Evolutionary conservation across 2,329 filamentous ascomycete genomes (phyloP), one percentile per base, ranked within the genome.

Genomic region (Pseudogymnoascus sp.): DNA sequence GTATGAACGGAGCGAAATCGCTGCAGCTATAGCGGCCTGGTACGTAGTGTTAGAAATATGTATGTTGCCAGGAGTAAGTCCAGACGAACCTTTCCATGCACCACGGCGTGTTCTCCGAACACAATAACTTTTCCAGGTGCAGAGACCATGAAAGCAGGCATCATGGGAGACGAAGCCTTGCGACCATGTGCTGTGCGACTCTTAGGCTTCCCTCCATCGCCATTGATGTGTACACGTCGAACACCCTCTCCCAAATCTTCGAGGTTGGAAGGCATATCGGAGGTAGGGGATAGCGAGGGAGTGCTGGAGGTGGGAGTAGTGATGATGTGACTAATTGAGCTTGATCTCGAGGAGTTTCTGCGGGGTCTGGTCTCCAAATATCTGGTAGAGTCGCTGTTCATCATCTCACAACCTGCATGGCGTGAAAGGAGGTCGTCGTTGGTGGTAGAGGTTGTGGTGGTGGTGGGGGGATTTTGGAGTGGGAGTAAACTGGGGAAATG

Each of bases 71-170:
- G 62, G 59, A 21, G 16, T 36, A 7, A 11, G 16, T 23, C 5
- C 29, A 34, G 51, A 70, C 77, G 63, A 78, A 90, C 89, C 84
- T 97, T 97, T 73, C 93, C 93, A 73, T 99, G 86, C 18, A 99
- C 95, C n/a, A 97, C 95, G 2, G 95, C 90, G 78, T 99, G 95
- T 76, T 99, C 95, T 69, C 95, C 95, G 77, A 93, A 97, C 62
- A 97, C 91, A 75, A 99, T 99, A 73, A 97, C 95, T 76, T 99
- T 99, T 67, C 93, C 96, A 0, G 95, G 95, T 2, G 96, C 93
- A 14, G 95, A 97, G 64, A 97, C 93, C 90, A 99, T 96, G 75
- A 99, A 99, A 66, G 93, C 81, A 47, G 93, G 93, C 77, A 95
- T 85, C 85, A 88, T 85, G 3, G 85, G 85, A 63, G 78, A 84